Percentiles rank a stretch among this genome's conserved stretches.
phyloP scores from a whole-genome alignment of 805 yeast species.

The Zygoascus ofunaensis region DNA sequence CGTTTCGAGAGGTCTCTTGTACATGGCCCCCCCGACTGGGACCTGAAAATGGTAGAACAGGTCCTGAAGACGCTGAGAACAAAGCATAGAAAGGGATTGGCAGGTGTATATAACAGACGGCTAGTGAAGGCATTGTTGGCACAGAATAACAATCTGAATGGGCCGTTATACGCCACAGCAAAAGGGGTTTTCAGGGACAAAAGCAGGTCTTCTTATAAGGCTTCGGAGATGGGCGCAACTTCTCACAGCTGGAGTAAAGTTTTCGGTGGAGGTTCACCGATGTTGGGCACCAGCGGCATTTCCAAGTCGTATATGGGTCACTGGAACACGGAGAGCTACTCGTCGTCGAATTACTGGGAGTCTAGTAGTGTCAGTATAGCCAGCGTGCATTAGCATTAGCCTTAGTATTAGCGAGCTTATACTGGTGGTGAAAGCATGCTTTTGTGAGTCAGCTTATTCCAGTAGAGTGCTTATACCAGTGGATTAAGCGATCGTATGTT shows the following conservation, averaged over 20 bases:
- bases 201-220: neutral
- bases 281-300: neutral
- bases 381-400: no score
- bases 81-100: neutral
- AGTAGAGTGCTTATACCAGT: no score
- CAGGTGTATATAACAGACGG: no score
- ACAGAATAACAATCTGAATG: neutral
- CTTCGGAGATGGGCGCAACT: neutral
- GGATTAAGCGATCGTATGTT: no score
- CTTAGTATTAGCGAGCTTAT: no score
- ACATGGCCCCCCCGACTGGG: slow-evolving; percentile 17
- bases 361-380: slow-evolving; percentile 13
- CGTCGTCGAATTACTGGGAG: slow-evolving; percentile 11
- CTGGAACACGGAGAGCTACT: neutral
- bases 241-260: neutral
- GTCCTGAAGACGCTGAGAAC: slow-evolving; percentile 10
- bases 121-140: neutral
- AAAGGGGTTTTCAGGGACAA: no score
- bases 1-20: slow-evolving; percentile 10
- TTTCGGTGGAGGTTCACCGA: neutral
- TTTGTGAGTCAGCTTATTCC: no score
- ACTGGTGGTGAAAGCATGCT: no score
- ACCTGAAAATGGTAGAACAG: slow-evolving; percentile 8
- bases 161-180: no score
- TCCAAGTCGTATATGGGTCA: neutral